A percentile compares a stretch with the other conserved stretches of the same genome.
Evolutionary conservation across 129 eudicot species (phyloP).

Genomic region (Heracleum sosnowskyi): DNA sequence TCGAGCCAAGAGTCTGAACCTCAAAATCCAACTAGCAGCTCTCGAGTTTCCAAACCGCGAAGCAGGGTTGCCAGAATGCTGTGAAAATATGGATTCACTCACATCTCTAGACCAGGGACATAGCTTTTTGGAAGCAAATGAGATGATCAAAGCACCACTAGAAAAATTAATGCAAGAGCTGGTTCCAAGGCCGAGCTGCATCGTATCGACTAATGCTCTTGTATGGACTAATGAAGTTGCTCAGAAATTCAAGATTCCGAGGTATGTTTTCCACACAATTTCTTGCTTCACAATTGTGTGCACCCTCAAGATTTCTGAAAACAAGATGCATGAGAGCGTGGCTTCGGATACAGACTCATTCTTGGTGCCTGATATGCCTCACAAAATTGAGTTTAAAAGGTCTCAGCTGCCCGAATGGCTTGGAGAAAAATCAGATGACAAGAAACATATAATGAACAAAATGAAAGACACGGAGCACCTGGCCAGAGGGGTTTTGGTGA

Average conservation of each 20-base stretch:
- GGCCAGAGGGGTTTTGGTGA: conserved; percentile 5
- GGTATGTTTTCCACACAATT: conserved; percentile 48
- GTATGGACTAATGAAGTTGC: conserved; percentile 52
- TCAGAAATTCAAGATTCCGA: conserved; percentile 33
- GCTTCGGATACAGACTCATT: conserved; percentile 26
- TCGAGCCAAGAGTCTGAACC: conserved; percentile 18
- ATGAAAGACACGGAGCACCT: conserved; percentile 1
- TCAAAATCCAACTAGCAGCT: conserved; percentile 16
- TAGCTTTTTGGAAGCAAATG: conserved; percentile 31
- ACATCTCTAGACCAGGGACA: conserved; percentile 24
- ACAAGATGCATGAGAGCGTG: conserved; percentile 6
- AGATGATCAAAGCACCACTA: conserved; percentile 31
- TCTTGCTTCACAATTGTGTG: conserved; percentile 46
- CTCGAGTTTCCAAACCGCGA: conserved; percentile 42
- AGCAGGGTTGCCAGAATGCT: conserved; percentile 55
- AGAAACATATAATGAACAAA: neutral
- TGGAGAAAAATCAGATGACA: neutral
- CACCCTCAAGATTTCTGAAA: conserved; percentile 18
- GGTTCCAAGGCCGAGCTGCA: conserved; percentile 46
- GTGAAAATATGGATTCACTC: conserved; percentile 49
- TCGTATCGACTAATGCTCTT: conserved; percentile 40
- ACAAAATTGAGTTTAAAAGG: conserved; percentile 26
- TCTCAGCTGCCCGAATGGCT: conserved; percentile 18
- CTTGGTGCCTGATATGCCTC: conserved; percentile 22
- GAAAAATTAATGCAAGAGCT: conserved; percentile 23